Base-by-base conservation (phyloP, 352 stramenopile genomes). In the Blastocystis hominis region DNA sequence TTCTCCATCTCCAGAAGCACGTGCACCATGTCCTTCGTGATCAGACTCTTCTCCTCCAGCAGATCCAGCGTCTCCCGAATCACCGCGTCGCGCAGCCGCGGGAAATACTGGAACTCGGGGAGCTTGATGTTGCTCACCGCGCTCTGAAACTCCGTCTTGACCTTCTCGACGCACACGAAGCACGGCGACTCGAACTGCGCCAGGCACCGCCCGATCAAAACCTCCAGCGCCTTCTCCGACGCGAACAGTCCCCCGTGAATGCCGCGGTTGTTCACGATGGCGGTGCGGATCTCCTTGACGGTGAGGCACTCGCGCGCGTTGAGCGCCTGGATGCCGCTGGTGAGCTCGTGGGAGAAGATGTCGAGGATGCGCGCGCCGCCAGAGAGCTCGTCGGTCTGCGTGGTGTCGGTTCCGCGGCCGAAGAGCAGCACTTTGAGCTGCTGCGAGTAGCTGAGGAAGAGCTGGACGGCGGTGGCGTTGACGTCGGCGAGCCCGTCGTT, bases 1-100 rank as follows among this genome's bases (percentile, higher is more conserved):
- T 98, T 90, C 91, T 99, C 97, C 88, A 98, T 97, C 88, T 97
- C 94, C 76, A 99, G 97, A 20, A 99, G 90, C 90, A 98, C 98
- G 36, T 93, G 92, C 78, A 99, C 96, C 96, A 98, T 98, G 69
- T 92, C 90, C 90, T 95, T 91, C n/a, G 93, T 94, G 36, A 75
- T 17, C 24, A 6, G 10, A 24, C n/a, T 75, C 64, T 75, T 75
- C 64, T 44, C 64, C 10, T 75, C 68, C 68, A 78, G 50, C 68
- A 78, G 50, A 2, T 78, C 17, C 50, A 78, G 47, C 42, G 68
- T 78, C 68, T 78, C 68, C 13, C 47, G 68, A 38, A 78, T 78
- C 5, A 78, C 34, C 20, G 50, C 68, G 13, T 78, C 68, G 68
- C 68, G 68, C 20, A 78, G 47, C 47, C 24, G 42, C 20, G 64